phyloP scores from a whole-genome alignment of 2,329 filamentous ascomycete genomes.

The Hypomyces perniciosus region DNA sequence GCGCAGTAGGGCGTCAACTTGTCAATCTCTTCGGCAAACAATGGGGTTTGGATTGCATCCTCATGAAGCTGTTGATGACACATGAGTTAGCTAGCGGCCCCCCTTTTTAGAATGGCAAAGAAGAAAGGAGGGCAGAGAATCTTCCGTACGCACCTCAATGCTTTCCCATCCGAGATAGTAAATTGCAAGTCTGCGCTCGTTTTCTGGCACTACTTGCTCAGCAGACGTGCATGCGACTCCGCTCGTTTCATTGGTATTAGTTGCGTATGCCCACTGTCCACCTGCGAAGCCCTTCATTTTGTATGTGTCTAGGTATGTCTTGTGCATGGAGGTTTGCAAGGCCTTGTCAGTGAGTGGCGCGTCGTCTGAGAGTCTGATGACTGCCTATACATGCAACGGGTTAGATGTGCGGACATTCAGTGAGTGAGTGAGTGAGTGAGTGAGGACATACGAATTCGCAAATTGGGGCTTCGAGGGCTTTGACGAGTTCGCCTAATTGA shows the following conservation, averaged over 20 bases:
- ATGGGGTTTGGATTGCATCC: conserved; percentile 10
- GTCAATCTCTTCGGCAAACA: conserved; percentile 16
- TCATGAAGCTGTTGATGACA: conserved; percentile 13
- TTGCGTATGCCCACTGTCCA: conserved; percentile 16
- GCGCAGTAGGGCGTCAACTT: conserved; percentile 14
- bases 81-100: not conserved
- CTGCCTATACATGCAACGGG: not conserved
- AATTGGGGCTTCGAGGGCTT: conserved; percentile 14
- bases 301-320: conserved; percentile 18
- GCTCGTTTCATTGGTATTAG: conserved; percentile 13
- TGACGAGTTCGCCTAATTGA: conserved; percentile 4
- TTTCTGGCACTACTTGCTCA: not conserved
- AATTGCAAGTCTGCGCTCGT: conserved; percentile 11
- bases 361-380: conserved; percentile 13
- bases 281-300: conserved; percentile 16
- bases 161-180: conserved; percentile 19
- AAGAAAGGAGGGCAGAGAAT: not conserved
- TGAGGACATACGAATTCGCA: conserved; percentile 17
- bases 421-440: not conserved
- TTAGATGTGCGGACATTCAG: no score
- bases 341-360: conserved; percentile 9
- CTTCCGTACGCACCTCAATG: conserved; percentile 13
- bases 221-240: not conserved
- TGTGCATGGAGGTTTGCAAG: conserved; percentile 15
- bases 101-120: no score